These are phyloP conservation scores for Phialophora tarda DNA, from an alignment of 2,329 filamentous ascomycete genomes.

Conservation along the genomic window DNA sequence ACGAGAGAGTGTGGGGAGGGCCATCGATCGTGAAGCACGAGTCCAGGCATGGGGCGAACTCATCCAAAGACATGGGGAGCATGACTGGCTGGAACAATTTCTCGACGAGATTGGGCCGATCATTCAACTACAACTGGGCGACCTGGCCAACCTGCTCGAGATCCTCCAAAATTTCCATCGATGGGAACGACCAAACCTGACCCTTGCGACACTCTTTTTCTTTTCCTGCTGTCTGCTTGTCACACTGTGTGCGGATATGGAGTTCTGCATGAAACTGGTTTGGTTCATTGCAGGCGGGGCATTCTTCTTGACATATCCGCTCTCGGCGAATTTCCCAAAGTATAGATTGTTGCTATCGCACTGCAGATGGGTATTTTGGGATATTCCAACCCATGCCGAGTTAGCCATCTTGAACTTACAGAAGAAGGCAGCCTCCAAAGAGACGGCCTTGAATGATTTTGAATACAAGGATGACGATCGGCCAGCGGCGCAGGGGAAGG, in stretches of 20 bases:
- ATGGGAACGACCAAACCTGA: constrained; percentile 46
- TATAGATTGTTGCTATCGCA: constrained; percentile 47
- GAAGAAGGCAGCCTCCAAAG: constrained; percentile 28
- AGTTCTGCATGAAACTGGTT: constrained; percentile 46
- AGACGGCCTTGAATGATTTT: constrained; percentile 23
- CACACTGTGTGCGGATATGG: constrained; percentile 43
- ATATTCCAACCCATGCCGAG: constrained; percentile 46
- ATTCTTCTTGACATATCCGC: constrained; percentile 48
- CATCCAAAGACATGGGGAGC: constrained; percentile 45
- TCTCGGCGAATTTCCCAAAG: constrained; percentile 45
- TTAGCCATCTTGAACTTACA: constrained; percentile 33
- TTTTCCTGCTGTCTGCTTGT: constrained; percentile 44
- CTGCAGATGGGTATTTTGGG: constrained; percentile 48
- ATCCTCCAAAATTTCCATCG: constrained; percentile 47
- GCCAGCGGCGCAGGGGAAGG: not conserved
- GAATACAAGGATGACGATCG: constrained; percentile 16
- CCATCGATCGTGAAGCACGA: constrained; percentile 41
- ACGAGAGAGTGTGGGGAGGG: constrained; percentile 45
- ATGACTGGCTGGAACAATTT: constrained; percentile 48
- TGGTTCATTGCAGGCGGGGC: constrained; percentile 44
- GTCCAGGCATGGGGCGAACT: constrained; percentile 47
- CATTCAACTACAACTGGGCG: constrained; percentile 47
- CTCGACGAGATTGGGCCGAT: constrained; percentile 46
- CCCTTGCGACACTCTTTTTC: constrained; percentile 45
- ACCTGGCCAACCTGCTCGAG: constrained; percentile 48